Base-by-base conservation (phyloP, 176 grass and related monocot genomes). In the Juncus effusus region DNA sequence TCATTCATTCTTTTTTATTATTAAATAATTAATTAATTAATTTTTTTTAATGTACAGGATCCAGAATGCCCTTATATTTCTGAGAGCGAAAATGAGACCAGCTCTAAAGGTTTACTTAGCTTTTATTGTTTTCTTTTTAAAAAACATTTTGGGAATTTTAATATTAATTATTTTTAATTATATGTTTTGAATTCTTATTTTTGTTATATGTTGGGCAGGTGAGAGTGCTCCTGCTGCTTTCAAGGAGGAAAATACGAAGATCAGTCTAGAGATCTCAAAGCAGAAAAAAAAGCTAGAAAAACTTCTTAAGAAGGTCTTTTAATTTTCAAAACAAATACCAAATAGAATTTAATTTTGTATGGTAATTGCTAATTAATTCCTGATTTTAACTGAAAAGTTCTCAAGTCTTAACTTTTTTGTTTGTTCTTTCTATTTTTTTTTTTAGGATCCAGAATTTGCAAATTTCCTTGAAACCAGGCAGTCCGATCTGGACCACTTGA, bases 371-470 rank as follows among this genome's bases (percentile, higher is more conserved):
- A 28, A 28, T 28, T 28, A 28, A 28, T 28, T 28, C 1, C 1
- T 28, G 0, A 28, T 28, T 28, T 28, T 28, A 28, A 28, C 19
- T 28, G 19, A 28, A 28, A 28, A 28, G 1, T 28, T 28, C 19
- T 28, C 19, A 28, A 28, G 19, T 0, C 54, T 13, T 13, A 13
- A 53, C 36, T 2, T 69, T 53, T 37, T 69, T 69, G 7, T 39
- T 38, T 50, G 19, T 37, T 69, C 16, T 69, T 15, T 54, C 8
- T 55, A 54, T 56, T 35, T 69, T 41, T 76, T 40, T 90, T 79
- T 65, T 42, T 83, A 96, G 92, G 92, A 91, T 65, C 81, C 81
- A 76, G 56, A 88, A 62, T 96, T 91, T 79, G 79, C 55, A 54
- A 83, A 81, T 15, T 88, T 91, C 54, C 70, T 96, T 56, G 59